Evolutionary conservation across 2,329 filamentous ascomycete genomes (phyloP), one percentile per base, ranked within the genome.

Genomic region (Tolypocladium capitatum): DNA sequence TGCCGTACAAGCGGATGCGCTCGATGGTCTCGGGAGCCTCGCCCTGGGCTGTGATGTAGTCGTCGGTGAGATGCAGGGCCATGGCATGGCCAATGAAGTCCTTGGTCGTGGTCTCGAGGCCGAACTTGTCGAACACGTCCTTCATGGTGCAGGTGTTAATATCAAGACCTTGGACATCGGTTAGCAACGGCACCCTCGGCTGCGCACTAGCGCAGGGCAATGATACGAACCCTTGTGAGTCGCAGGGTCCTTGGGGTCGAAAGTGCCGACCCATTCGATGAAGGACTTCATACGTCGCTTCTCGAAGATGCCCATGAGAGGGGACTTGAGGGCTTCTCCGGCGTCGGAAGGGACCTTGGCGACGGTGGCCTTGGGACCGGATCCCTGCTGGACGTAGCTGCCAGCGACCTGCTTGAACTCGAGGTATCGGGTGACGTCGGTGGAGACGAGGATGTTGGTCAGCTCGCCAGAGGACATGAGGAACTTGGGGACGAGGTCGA

Each of bases 1-100:
- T 95, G 58, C 91, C 94, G 69, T 98, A 98, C 43, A 98, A 78
- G 56, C 87, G 81, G 66, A 98, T 96, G 59, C 91, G 88, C 68
- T 91, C 81, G 58, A 98, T 86, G 48, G 86, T 81, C 64, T 95
- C 89, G 57, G 84, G 81, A 41, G 90, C 88, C 61, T 74, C 73
- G 55, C 90, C 90, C 45, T 75, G 70, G 53, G 76, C 68, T 55
- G 75, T 80, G 62, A 94, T 83, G 71, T 98, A 96, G 64, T 84
- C 81, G 66, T 97, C 91, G 50, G 86, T 89, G 48, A 85, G 81
- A 73, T 90, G 97, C 45, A 98, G 81, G 50, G 92, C 92, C 92
- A 98, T 98, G 60, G 91, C 88, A 69, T 98, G 92, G 55, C 92
- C 92, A 60, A 97, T 86, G 65, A 98, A 98, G 70, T 98, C 92